Evolutionary conservation across 331 rosid genomes (phyloP).

Genomic region (Malus hybrid): DNA sequence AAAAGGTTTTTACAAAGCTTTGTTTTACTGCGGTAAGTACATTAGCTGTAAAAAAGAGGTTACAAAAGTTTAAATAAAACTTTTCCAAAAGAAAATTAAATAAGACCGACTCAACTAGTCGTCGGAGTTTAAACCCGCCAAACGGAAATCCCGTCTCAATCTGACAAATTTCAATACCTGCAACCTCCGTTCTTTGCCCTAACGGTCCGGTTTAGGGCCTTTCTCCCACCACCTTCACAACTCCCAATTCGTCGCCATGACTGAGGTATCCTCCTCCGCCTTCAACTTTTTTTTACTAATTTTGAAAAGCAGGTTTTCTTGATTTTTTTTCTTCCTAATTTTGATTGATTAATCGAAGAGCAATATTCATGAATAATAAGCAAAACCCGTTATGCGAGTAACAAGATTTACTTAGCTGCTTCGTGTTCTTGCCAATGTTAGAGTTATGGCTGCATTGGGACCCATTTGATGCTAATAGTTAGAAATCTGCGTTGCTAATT

Average conservation of each 20-base stretch:
- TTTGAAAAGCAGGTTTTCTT: background rate
- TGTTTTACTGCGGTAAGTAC: too few relatives aligned
- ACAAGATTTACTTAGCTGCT: background rate
- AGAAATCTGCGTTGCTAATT: background rate
- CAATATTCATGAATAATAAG: background rate
- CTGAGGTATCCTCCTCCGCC: constrained; percentile 40
- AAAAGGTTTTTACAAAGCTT: too few relatives aligned
- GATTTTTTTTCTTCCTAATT: background rate
- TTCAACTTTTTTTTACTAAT: background rate
- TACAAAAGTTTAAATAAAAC: too few relatives aligned
- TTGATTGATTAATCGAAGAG: background rate
- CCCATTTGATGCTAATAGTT: background rate
- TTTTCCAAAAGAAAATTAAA: too few relatives aligned
- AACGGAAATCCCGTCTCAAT: too few relatives aligned
- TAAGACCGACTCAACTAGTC: too few relatives aligned
- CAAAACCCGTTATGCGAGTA: background rate
- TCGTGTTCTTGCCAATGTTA: background rate
- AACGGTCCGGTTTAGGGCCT: constrained; percentile 4
- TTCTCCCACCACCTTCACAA: constrained; percentile 1
- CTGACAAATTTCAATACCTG: background rate
- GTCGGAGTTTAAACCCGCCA: too few relatives aligned
- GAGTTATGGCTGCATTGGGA: background rate
- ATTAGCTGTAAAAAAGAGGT: too few relatives aligned
- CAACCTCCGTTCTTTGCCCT: background rate
- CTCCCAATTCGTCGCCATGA: constrained; percentile 49